phyloP scores from a whole-genome alignment of 2,329 filamentous ascomycete genomes.

The Ilyonectria destructans region DNA sequence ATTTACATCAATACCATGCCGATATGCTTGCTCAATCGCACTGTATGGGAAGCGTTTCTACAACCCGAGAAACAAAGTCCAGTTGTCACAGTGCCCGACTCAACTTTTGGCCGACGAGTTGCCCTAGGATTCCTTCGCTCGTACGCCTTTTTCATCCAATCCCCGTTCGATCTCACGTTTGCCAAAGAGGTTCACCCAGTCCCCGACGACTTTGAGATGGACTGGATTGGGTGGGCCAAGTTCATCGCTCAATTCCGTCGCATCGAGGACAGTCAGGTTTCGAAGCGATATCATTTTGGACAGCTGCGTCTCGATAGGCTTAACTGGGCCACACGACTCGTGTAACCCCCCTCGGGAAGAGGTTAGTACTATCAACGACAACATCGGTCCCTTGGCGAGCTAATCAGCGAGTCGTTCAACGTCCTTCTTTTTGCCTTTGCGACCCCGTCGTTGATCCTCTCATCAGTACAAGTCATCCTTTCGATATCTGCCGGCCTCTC shows the following conservation, averaged over 20 bases:
- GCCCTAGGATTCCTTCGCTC: background rate
- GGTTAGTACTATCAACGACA: background rate
- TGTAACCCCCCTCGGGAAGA: background rate
- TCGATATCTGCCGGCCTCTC: background rate
- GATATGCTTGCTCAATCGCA: slow-evolving; percentile 1
- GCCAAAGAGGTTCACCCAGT: background rate
- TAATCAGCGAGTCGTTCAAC: background rate
- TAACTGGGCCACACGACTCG: background rate
- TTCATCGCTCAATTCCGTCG: slow-evolving; percentile 2
- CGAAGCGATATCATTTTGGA: background rate
- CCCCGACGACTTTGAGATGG: background rate
- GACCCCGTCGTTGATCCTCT: background rate
- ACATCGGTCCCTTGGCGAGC: background rate
- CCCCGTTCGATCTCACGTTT: background rate
- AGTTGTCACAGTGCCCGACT: background rate
- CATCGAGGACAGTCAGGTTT: background rate
- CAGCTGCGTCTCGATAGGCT: background rate
- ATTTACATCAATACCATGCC: slow-evolving; percentile 8
- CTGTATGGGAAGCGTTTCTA: background rate
- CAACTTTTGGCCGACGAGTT: background rate
- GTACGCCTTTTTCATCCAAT: background rate
- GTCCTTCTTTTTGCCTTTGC: slow-evolving; percentile 5
- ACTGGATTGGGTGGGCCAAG: slow-evolving; percentile 2
- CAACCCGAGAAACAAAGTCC: background rate
- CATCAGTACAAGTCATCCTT: background rate